These are phyloP conservation scores for Gaeumannomyces sp. DNA, from an alignment of 2,329 filamentous ascomycete genomes.

Conservation along the genomic window DNA sequence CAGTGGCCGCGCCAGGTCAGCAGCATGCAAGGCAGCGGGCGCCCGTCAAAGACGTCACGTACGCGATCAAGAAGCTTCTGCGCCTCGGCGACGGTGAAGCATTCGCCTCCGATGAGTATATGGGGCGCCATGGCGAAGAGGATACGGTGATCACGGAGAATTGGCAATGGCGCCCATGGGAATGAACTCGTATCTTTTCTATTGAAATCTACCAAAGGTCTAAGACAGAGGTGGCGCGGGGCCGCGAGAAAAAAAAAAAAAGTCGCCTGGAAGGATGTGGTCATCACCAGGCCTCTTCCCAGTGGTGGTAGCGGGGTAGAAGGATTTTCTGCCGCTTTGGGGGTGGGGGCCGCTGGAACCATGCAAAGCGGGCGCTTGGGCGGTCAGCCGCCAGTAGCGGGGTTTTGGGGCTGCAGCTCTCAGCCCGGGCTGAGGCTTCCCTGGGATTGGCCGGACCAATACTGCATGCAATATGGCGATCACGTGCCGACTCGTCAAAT, in stretches of 20 bases:
- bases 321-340: constrained; percentile 9
- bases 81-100: constrained; percentile 42
- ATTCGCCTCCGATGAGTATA: constrained; percentile 33
- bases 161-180: not conserved
- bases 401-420: not conserved
- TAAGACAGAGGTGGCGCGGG: constrained; percentile 1
- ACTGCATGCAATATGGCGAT: too few species aligned
- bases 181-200: constrained; percentile 1
- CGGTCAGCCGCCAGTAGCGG: not conserved
- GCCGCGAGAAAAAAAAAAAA: not conserved
- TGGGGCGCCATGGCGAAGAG: constrained; percentile 19
- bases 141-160: constrained; percentile 1
- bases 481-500: too few species aligned
- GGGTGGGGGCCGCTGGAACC: not conserved
- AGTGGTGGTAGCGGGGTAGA: not conserved
- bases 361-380: not conserved
- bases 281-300: not conserved
- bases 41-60: constrained; percentile 19
- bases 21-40: constrained; percentile 26
- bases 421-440: too few species aligned
- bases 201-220: not conserved
- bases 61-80: constrained; percentile 38
- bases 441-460: too few species aligned
- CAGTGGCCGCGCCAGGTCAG: too few species aligned
- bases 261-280: not conserved